phyloP scores from a whole-genome alignment of 495 filamentous ascomycete genomes.

The Podospora sp. region DNA sequence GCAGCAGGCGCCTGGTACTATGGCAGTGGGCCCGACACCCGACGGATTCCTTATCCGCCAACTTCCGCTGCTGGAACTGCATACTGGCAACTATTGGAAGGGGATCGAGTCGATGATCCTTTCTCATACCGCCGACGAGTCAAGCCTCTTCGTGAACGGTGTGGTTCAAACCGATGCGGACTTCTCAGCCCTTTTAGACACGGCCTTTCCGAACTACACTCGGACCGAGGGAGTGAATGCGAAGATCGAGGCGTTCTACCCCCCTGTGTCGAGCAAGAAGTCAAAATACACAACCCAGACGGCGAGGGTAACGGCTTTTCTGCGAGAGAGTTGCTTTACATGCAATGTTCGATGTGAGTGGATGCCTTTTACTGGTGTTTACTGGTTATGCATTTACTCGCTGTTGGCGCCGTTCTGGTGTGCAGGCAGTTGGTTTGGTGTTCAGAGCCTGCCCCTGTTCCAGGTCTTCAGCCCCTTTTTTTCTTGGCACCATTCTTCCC shows the following conservation, averaged over 20 bases:
- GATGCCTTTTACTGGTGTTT: not conserved
- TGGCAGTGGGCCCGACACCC: constrained; percentile 48
- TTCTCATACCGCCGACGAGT: constrained; percentile 46
- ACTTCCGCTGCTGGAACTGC: constrained; percentile 47
- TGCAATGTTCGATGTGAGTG: constrained; percentile 44
- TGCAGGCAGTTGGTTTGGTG: too few relatives aligned
- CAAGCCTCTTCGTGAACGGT: constrained; percentile 42
- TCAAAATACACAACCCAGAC: constrained; percentile 36
- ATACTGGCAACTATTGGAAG: constrained; percentile 47
- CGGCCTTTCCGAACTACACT: constrained; percentile 45
- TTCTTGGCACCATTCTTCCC: too few relatives aligned
- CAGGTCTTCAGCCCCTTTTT: too few relatives aligned
- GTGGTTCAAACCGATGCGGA: constrained; percentile 55
- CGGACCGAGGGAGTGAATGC: constrained; percentile 33
- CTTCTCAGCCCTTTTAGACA: constrained; percentile 53
- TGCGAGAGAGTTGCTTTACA: constrained; percentile 41
- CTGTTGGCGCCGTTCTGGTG: not conserved
- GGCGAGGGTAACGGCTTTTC: constrained; percentile 37
- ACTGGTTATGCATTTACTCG: not conserved
- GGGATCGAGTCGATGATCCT: constrained; percentile 44
- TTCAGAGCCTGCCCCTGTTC: too few relatives aligned
- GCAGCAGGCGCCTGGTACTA: constrained; percentile 40
- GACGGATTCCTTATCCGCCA: constrained; percentile 51
- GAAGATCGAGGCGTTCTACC: constrained; percentile 41
- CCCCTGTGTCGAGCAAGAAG: constrained; percentile 29